Evolutionary conservation across 2,329 filamentous ascomycete species (phyloP).

Genomic region (Diaporthe ampelina): DNA sequence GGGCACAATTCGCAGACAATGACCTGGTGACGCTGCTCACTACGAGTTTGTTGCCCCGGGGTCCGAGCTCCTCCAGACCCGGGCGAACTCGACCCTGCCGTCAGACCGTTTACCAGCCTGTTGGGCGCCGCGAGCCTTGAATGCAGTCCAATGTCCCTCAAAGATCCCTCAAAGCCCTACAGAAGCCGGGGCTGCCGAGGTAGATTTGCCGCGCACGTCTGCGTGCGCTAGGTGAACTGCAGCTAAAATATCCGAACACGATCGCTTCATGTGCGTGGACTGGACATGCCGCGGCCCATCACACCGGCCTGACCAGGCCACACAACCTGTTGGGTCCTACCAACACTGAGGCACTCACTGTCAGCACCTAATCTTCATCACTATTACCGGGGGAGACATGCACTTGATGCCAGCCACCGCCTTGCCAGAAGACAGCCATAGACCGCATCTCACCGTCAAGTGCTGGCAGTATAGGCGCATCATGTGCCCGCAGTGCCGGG

Average conservation of each 20-base stretch:
- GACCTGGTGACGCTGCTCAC: too few species aligned
- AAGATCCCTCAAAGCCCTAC: too few species aligned
- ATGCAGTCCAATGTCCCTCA: neutral
- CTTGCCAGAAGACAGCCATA: neutral
- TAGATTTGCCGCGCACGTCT: constrained; percentile 20
- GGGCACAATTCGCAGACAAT: too few species aligned
- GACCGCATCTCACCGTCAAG: neutral
- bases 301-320: neutral
- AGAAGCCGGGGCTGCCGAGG: too few species aligned
- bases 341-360: neutral
- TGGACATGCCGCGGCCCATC: neutral
- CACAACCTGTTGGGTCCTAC: too few species aligned
- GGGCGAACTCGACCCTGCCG: too few species aligned
- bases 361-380: constrained; percentile 21
- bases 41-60: too few species aligned
- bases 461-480: neutral
- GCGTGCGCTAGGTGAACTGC: neutral
- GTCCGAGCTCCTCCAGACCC: too few species aligned
- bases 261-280: constrained; percentile 10
- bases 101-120: too few species aligned
- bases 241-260: constrained; percentile 24
- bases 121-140: neutral
- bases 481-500: neutral
- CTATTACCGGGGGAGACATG: neutral
- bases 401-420: neutral